Base-by-base conservation (phyloP, 2,329 filamentous ascomycete species). In the Chrysoporthe puriensis region DNA sequence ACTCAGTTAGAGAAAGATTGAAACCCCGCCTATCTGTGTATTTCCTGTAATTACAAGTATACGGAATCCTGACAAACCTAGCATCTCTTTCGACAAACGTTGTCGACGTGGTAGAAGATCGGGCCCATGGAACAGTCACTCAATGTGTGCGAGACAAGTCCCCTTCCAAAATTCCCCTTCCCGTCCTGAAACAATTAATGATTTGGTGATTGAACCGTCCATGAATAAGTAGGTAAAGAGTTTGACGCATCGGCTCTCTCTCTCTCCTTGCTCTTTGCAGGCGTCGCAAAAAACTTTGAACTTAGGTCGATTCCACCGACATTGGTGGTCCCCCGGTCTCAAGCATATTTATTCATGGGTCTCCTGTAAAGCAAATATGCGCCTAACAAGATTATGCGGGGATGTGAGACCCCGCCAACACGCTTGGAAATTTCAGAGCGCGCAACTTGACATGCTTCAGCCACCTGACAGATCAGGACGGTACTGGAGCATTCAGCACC, bases 321-420 rank as follows among this genome's bases (percentile, higher is more conserved):
- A 18, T 11, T 36, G 40, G 16, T 2, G 13, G 13, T 14, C 13
- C 14, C 32, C 13, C n/a, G 6, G 26, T 40, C 21, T 0, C 13
- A 18, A 34, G 54, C 43, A 48, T n/a, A 56, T 21, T 11, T n/a
- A 56, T 21, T 11, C 11, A 4, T 11, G 16, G 6, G 3, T 8
- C 16, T 14, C 48, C 14, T 18, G 9, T n/a, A 16, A 3, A 21
- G 16, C n/a, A 54, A 50, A 50, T 59, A 64, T 67, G 60, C 59
- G 34, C n/a, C n/a, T 64, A 69, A n/a, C 59, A 58, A 50, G 21
- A 34, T 4, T 67, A 56, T 69, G 67, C 62, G 58, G 11, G 5
- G 54, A 62, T 26, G 44, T 67, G 57, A 58, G 62, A 67, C 67
- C 67, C 64, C 64, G 34, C 70, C 75, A 76, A 70, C 63, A 26